phyloP scores from a whole-genome alignment of 1,139 yeast genomes.

The Geotrichum citri-aurantii region DNA sequence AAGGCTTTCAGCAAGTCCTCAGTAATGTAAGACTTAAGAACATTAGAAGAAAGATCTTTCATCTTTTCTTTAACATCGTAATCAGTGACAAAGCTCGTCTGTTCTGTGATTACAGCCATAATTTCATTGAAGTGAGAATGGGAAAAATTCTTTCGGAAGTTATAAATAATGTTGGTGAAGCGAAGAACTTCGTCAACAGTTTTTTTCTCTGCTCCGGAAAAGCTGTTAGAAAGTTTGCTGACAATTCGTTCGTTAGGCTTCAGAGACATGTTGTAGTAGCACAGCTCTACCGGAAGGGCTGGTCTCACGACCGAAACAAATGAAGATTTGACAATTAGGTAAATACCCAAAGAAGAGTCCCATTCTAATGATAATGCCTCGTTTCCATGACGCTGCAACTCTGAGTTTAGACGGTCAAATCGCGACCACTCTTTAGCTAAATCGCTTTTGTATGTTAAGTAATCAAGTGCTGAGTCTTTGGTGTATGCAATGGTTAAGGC shows the following conservation, averaged over 20 bases:
- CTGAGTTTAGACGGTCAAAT: slow-evolving; percentile 60
- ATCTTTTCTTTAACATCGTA: slow-evolving; percentile 13
- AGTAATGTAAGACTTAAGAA: slow-evolving; percentile 1
- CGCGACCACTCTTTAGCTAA: slow-evolving; percentile 50
- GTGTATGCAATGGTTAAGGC: slow-evolving; percentile 22
- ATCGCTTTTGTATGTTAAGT: slow-evolving; percentile 29
- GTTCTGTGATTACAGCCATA: slow-evolving; percentile 12
- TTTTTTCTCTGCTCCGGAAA: neutral
- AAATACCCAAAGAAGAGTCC: slow-evolving; percentile 19
- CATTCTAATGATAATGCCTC: slow-evolving; percentile 47
- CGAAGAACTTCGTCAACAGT: slow-evolving; percentile 3
- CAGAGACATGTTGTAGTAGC: slow-evolving; percentile 24
- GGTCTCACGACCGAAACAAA: slow-evolving; percentile 24
- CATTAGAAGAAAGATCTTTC: neutral
- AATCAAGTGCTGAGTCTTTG: slow-evolving; percentile 17
- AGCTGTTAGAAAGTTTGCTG: neutral
- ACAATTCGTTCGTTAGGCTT: slow-evolving; percentile 18
- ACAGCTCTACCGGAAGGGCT: slow-evolving; percentile 24
- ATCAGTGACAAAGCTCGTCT: slow-evolving; percentile 1
- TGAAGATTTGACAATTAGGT: slow-evolving; percentile 26
- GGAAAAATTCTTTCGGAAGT: slow-evolving; percentile 14
- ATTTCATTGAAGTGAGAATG: slow-evolving; percentile 12
- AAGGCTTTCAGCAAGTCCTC: neutral
- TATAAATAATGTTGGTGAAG: slow-evolving; percentile 7
- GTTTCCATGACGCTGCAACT: slow-evolving; percentile 51